Percentiles rank a stretch among this genome's conserved stretches.
These are phyloP conservation scores for Geosmithia putterillii DNA, from an alignment of 2,329 filamentous ascomycete species.

Conservation along the genomic window DNA sequence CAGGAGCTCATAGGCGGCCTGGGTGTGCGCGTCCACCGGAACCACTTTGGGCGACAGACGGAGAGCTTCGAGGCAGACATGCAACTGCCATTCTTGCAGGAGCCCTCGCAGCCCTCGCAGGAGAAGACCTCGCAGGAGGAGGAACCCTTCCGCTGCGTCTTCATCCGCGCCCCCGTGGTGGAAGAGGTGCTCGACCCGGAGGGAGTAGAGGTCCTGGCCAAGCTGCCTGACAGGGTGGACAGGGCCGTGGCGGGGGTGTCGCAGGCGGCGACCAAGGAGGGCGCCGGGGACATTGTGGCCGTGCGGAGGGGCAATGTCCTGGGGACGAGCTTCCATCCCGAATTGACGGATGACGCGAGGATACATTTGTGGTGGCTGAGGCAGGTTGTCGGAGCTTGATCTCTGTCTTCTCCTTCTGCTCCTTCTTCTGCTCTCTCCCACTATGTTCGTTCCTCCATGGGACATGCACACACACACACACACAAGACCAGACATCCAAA, in stretches of 20 bases:
- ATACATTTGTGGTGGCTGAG: slow-evolving; percentile 92
- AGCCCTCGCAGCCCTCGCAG: neutral
- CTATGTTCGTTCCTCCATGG: no score
- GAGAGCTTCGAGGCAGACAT: slow-evolving; percentile 79
- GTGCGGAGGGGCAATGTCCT: slow-evolving; percentile 86
- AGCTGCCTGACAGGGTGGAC: slow-evolving; percentile 27
- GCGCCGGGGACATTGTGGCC: slow-evolving; percentile 68
- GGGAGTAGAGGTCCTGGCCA: slow-evolving; percentile 38
- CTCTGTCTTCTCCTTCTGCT: no score
- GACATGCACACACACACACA: no score
- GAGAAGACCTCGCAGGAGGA: slow-evolving; percentile 16
- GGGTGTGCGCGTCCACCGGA: slow-evolving; percentile 80
- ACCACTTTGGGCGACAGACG: slow-evolving; percentile 88
- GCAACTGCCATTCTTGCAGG: slow-evolving; percentile 54
- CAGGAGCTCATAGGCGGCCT: slow-evolving; percentile 90
- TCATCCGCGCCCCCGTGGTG: slow-evolving; percentile 89
- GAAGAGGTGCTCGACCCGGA: slow-evolving; percentile 54
- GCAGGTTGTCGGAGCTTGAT: slow-evolving; percentile 34
- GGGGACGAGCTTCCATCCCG: slow-evolving; percentile 91
- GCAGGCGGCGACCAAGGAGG: slow-evolving; percentile 22
- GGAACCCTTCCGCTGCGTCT: slow-evolving; percentile 60
- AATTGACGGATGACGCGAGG: slow-evolving; percentile 74
- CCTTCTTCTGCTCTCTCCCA: no score
- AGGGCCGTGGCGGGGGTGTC: slow-evolving; percentile 23
- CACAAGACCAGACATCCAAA: no score